Evolutionary conservation across 2,329 filamentous ascomycete species (phyloP).

Genomic region (Keithomyces neogunnii): DNA sequence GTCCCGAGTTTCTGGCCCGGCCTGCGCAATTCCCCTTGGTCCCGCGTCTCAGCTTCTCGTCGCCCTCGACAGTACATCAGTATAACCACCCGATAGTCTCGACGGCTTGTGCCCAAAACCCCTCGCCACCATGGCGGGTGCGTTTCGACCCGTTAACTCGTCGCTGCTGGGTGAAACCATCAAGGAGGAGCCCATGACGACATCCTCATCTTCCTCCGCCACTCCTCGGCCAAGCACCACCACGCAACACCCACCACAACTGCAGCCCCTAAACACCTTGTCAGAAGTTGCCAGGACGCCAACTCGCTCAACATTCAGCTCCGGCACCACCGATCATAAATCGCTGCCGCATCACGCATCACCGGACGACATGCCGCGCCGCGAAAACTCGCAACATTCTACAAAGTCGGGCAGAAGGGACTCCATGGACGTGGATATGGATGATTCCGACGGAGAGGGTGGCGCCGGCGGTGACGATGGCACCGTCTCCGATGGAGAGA

Average conservation of each 20-base stretch:
- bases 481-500: conserved; percentile 56
- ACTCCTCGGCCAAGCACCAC: conserved; percentile 28
- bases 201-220: conserved; percentile 18
- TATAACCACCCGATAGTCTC: neutral
- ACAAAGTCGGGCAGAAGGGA: conserved; percentile 44
- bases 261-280: conserved; percentile 13
- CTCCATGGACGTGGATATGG: conserved; percentile 68
- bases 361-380: conserved; percentile 24
- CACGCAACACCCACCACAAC: conserved; percentile 20
- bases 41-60: neutral
- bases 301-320: conserved; percentile 47
- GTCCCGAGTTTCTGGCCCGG: conserved; percentile 10
- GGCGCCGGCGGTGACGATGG: conserved; percentile 36
- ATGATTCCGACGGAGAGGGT: conserved; percentile 60
- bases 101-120: neutral
- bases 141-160: conserved; percentile 41
- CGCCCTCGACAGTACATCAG: neutral
- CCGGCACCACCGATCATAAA: conserved; percentile 36
- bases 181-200: conserved; percentile 27
- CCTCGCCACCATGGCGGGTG: conserved; percentile 32
- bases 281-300: conserved; percentile 50
- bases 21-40: neutral
- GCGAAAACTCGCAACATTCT: conserved; percentile 52
- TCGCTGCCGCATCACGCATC: conserved; percentile 43
- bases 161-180: conserved; percentile 25